phyloP scores from a whole-genome alignment of 495 filamentous ascomycete species.

The Podospora appendiculata region DNA sequence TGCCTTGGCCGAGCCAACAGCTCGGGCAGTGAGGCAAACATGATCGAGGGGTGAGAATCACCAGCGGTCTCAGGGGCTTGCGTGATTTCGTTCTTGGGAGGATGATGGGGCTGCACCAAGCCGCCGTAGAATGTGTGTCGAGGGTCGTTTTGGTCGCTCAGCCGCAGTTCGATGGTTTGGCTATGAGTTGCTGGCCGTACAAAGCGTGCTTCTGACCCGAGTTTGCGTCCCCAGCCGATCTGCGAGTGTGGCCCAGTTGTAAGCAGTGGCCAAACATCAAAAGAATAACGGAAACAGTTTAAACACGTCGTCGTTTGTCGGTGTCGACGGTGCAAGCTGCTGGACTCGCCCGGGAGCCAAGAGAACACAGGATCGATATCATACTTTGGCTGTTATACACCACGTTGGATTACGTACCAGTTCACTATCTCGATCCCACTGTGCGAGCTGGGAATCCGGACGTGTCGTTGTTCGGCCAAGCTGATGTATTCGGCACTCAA shows the following conservation, averaged over 20 bases:
- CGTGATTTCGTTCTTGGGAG: no score
- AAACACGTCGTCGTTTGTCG: not conserved
- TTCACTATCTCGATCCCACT: conserved; percentile 11
- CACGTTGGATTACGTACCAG: conserved; percentile 1
- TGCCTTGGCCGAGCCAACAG: not conserved
- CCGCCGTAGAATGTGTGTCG: not conserved
- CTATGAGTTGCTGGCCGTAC: conserved; percentile 15
- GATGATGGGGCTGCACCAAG: not conserved
- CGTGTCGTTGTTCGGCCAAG: not conserved
- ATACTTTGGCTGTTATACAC: no score
- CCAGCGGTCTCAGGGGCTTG: no score
- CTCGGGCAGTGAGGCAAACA: not conserved
- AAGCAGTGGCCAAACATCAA: not conserved
- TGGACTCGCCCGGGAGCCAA: no score
- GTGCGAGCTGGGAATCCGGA: not conserved
- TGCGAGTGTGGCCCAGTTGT: not conserved
- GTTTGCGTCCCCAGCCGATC: conserved; percentile 16
- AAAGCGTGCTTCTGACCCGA: conserved; percentile 10
- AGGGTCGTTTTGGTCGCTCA: no score
- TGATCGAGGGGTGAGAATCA: not conserved
- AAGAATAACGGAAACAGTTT: not conserved
- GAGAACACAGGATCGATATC: no score
- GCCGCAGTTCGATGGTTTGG: conserved; percentile 4
- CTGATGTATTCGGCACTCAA: conserved; percentile 5
- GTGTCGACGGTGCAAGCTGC: no score